A percentile compares a stretch with the other conserved stretches of the same genome.
These are phyloP conservation scores for Nepenthes alata DNA, from an alignment of 179 eudicot species.

Conservation along the genomic window DNA sequence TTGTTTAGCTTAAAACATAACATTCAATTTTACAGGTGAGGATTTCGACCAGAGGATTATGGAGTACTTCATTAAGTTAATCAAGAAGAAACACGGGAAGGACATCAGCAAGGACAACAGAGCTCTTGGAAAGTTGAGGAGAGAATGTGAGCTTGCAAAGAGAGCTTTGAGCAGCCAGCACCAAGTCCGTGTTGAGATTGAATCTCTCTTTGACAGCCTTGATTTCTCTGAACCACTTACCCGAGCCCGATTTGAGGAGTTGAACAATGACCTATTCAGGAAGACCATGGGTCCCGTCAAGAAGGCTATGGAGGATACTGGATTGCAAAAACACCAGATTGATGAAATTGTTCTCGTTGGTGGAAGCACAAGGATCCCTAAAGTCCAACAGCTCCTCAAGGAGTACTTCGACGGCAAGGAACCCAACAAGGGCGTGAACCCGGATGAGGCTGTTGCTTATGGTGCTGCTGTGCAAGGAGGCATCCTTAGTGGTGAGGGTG, in stretches of 20 bases:
- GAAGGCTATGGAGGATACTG: constrained; percentile 41
- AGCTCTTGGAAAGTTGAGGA: constrained; percentile 31
- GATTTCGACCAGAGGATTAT: constrained; percentile 39
- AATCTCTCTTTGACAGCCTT: constrained; percentile 24
- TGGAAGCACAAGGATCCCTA: constrained; percentile 39
- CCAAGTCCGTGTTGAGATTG: constrained; percentile 43
- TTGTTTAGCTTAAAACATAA: no score
- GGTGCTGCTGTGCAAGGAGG: constrained; percentile 41
- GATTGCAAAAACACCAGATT: constrained; percentile 26
- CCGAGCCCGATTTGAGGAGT: constrained; percentile 34
- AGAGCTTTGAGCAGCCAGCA: constrained; percentile 41
- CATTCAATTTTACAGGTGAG: constrained; percentile 18
- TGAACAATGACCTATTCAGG: constrained; percentile 37
- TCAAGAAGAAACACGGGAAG: constrained; percentile 34
- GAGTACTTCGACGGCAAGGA: constrained; percentile 33
- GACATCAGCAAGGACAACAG: constrained; percentile 42
- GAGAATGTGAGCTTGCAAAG: constrained; percentile 36
- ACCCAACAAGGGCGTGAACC: constrained; percentile 37
- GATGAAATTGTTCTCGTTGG: constrained; percentile 38
- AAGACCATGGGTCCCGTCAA: constrained; percentile 40
- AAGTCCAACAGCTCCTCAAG: constrained; percentile 29
- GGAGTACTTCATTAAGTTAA: constrained; percentile 37
- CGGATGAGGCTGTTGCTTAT: constrained; percentile 36
- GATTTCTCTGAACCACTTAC: constrained; percentile 40
- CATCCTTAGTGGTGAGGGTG: constrained; percentile 35